Evolutionary conservation across 2,329 filamentous ascomycete genomes (phyloP), one percentile per base, ranked within the genome.

Genomic region (Corynespora cassiicola): DNA sequence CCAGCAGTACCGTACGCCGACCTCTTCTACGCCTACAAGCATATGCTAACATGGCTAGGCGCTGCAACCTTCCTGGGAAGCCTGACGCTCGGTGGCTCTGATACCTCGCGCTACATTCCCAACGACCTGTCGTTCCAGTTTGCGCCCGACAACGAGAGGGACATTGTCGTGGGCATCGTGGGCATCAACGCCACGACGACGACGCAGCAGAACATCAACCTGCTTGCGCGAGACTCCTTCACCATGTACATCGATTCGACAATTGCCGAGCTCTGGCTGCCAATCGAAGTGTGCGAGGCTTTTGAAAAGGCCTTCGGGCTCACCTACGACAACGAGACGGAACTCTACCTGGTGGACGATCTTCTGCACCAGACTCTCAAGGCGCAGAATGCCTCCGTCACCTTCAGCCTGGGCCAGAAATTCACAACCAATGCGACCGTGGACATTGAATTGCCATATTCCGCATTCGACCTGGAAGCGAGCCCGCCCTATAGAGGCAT

Each of bases 41-140:
- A 28, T 45, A 36, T 46, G 50, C 36, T 46, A 34, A 42, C 35
- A 22, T 19, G 5, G 14, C 5, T 21, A 70, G 66, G 55, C 18
- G 57, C 54, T 31, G 54, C 59, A 10, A 62, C 58, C 6, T 63
- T 70, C n/a, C 61, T 68, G 7, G 66, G 58, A 10, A 74, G 71
- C 19, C 65, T 90, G 29, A 87, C 83, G 0, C 69, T 90, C 7
- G 87, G 87, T 15, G 86, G 87, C 18, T 88, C 85, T 57, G 87
- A 90, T 58, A 64, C 74, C 9, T 76, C 79, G 27, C 78, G 84
- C 27, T 82, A 87, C 42, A 70, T 80, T 20, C 68, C 75, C 1
- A 86, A 89, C 59, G 70, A 82, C 36, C 72, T 76, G 9, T 73
- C 73, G 2, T 89, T 89, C 61, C 75, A 70, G 29, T 70, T 81